These are phyloP conservation scores for Coleophoma cylindrospora DNA, from an alignment of 2,329 filamentous ascomycete genomes.

Conservation along the genomic window DNA sequence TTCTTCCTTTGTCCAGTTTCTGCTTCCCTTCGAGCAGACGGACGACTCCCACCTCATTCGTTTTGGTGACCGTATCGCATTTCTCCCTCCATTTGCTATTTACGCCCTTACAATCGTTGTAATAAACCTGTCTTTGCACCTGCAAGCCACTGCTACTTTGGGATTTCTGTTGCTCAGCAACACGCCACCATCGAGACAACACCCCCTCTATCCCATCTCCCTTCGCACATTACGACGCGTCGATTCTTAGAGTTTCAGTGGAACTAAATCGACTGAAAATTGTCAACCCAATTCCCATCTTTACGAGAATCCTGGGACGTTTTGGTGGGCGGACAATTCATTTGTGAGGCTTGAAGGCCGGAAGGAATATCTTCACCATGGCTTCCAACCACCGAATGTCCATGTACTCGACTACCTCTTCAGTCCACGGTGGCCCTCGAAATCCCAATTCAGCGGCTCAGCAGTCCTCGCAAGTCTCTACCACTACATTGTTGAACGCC, in stretches of 20 bases:
- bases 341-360: constrained; percentile 9
- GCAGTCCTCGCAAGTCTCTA: constrained; percentile 77
- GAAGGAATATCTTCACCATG: constrained; percentile 18
- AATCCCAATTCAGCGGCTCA: constrained; percentile 52
- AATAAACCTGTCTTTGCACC: constrained; percentile 7
- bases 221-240: too few relatives aligned
- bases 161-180: constrained; percentile 19
- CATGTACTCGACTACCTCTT: constrained; percentile 63
- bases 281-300: too few relatives aligned
- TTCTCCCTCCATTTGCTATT: constrained; percentile 13
- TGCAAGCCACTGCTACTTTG: constrained; percentile 1
- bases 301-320: too few relatives aligned
- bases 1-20: too few relatives aligned
- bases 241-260: too few relatives aligned
- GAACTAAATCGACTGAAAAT: too few relatives aligned
- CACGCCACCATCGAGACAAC: not conserved
- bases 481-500: constrained; percentile 86
- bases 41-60: constrained; percentile 47
- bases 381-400: constrained; percentile 36
- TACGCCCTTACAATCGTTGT: constrained; percentile 4
- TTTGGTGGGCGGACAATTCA: too few relatives aligned
- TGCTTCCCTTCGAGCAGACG: too few relatives aligned
- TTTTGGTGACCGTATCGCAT: constrained; percentile 42
- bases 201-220: too few relatives aligned
- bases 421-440: constrained; percentile 53